Evolutionary conservation across 2,329 filamentous ascomycete genomes (phyloP).

Genomic region (Cercospora beticola): DNA sequence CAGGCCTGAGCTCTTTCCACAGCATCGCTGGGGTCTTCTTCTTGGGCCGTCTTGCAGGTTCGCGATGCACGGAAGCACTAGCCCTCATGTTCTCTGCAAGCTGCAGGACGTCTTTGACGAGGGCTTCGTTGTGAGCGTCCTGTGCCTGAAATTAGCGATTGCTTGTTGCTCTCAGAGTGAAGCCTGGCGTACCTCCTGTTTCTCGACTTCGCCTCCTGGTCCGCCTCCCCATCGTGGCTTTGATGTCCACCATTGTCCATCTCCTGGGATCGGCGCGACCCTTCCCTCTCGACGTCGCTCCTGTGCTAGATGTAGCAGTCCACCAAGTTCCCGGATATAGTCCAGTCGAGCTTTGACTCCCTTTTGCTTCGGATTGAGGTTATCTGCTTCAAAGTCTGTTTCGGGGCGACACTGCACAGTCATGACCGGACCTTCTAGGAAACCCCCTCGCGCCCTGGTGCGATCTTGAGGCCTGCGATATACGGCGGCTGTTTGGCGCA

Average conservation of each 20-base stretch:
- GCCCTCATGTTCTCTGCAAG: constrained; percentile 21
- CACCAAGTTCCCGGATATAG: constrained; percentile 57
- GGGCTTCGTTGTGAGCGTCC: constrained; percentile 39
- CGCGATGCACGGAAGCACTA: constrained; percentile 9
- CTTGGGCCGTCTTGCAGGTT: constrained; percentile 19
- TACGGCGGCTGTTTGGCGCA: constrained; percentile 56
- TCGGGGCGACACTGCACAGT: constrained; percentile 57
- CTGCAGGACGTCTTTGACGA: constrained; percentile 27
- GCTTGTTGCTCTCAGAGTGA: constrained; percentile 4
- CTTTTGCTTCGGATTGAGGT: constrained; percentile 29
- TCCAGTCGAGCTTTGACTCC: constrained; percentile 47
- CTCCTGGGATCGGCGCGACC: constrained; percentile 51
- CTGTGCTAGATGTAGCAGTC: constrained; percentile 58
- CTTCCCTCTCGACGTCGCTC: constrained; percentile 59
- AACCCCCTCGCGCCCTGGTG: constrained; percentile 52
- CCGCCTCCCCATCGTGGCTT: constrained; percentile 59
- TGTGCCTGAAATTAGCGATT: constrained; percentile 20
- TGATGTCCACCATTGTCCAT: constrained; percentile 62
- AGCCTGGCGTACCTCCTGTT: constrained; percentile 4
- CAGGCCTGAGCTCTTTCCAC: constrained; percentile 54
- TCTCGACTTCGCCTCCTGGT: constrained; percentile 46
- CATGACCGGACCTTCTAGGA: constrained; percentile 59
- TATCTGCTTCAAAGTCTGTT: constrained; percentile 47
- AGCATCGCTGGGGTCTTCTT: constrained; percentile 50
- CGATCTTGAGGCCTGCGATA: constrained; percentile 56